phyloP scores from a whole-genome alignment of 768 basidiomycete genomes.

The Mrakia gelida region DNA sequence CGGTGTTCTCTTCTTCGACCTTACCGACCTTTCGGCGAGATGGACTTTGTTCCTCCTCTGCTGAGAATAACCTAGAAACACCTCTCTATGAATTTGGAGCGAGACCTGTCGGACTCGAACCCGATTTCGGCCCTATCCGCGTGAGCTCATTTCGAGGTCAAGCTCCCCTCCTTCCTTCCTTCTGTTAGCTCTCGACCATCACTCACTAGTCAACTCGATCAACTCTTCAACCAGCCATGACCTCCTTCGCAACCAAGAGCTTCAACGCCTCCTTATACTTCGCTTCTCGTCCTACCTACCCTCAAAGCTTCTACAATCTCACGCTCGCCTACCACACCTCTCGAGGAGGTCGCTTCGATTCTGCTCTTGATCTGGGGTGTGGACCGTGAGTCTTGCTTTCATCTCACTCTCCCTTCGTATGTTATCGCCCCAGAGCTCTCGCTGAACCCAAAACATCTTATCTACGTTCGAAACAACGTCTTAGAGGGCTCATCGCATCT shows the following conservation, averaged over 20 bases:
- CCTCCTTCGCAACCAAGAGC: slow-evolving; percentile 65
- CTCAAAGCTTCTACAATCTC: slow-evolving; percentile 59
- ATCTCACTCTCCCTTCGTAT: neutral
- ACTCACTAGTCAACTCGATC: too few species aligned
- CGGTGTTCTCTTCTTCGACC: too few species aligned
- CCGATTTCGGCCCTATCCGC: too few species aligned
- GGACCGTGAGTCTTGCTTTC: slow-evolving; percentile 61
- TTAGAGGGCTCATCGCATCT: slow-evolving; percentile 64
- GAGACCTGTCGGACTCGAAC: too few species aligned
- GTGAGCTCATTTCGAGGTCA: too few species aligned
- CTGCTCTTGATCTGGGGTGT: slow-evolving; percentile 72
- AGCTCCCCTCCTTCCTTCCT: too few species aligned
- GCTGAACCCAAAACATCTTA: neutral
- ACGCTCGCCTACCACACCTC: slow-evolving; percentile 58
- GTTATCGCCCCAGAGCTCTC: neutral
- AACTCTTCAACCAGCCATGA: slow-evolving; percentile 49
- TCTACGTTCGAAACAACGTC: neutral
- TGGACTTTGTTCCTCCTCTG: too few species aligned
- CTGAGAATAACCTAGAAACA: too few species aligned
- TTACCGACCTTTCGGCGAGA: too few species aligned
- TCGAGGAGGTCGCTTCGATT: slow-evolving; percentile 49
- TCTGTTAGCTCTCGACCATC: too few species aligned
- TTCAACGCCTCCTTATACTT: slow-evolving; percentile 69
- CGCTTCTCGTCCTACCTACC: slow-evolving; percentile 68
- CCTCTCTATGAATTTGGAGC: too few species aligned